These are phyloP conservation scores for Lophium mytilinum DNA, from an alignment of 495 filamentous ascomycete genomes.

Conservation along the genomic window DNA sequence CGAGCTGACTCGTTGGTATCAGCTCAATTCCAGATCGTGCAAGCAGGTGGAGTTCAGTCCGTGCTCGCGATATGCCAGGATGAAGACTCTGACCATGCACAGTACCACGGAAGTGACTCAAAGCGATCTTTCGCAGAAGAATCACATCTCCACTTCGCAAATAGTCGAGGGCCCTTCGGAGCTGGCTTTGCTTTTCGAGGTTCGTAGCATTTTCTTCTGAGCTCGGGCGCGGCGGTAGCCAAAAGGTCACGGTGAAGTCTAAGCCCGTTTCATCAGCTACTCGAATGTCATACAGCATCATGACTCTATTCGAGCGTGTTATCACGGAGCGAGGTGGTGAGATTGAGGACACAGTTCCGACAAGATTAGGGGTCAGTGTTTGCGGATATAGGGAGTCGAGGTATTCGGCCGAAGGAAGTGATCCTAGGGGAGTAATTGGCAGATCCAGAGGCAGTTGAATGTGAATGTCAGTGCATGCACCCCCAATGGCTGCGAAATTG, in stretches of 20 bases:
- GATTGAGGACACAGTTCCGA: slow-evolving; percentile 69
- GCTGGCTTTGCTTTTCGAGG: slow-evolving; percentile 11
- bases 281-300: slow-evolving; percentile 64
- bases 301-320: slow-evolving; percentile 36
- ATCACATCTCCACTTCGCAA: slow-evolving; percentile 66
- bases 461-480: not conserved
- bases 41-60: slow-evolving; percentile 65
- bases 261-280: slow-evolving; percentile 82
- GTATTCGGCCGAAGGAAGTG: slow-evolving; percentile 62
- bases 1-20: slow-evolving; percentile 40
- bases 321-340: slow-evolving; percentile 55
- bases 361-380: slow-evolving; percentile 69
- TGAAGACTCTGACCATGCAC: slow-evolving; percentile 58
- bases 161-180: slow-evolving; percentile 34
- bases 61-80: slow-evolving; percentile 52
- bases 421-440: slow-evolving; percentile 53
- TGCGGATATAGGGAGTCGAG: slow-evolving; percentile 64
- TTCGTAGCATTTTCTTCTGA: not conserved
- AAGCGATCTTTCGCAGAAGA: slow-evolving; percentile 65
- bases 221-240: slow-evolving; percentile 46
- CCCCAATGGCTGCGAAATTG: too few species aligned
- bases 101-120: slow-evolving; percentile 59
- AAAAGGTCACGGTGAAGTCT: slow-evolving; percentile 77
- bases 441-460: slow-evolving; percentile 3
- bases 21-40: slow-evolving; percentile 37